Percentiles rank a stretch among this genome's conserved stretches.
phyloP scores from a whole-genome alignment of 805 yeast species.

The Candida namnaoensis region DNA sequence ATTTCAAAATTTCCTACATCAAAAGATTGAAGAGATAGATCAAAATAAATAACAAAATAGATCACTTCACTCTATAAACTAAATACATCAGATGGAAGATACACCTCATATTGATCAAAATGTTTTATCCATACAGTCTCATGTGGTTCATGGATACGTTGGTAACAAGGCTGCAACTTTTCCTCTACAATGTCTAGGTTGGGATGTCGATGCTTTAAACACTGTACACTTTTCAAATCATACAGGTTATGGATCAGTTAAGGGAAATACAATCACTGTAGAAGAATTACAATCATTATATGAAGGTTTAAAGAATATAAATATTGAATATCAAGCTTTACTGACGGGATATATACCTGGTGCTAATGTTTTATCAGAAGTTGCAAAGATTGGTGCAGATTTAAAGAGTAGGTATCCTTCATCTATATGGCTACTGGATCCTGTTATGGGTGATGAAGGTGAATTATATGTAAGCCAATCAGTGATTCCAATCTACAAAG shows the following conservation, averaged over 20 bases:
- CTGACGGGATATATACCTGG: conserved; percentile 67
- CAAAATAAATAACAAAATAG: too few species aligned
- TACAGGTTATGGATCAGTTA: conserved; percentile 56
- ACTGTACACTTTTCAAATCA: conserved; percentile 64
- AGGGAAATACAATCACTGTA: conserved; percentile 36
- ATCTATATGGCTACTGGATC: conserved; percentile 55
- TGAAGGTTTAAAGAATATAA: conserved; percentile 27
- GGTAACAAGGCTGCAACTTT: conserved; percentile 62
- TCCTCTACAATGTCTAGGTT: conserved; percentile 55
- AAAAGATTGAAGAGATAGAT: too few species aligned
- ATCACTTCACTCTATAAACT: too few species aligned
- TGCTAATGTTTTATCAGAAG: conserved; percentile 34
- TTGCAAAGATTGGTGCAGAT: conserved; percentile 28
- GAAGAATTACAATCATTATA: conserved; percentile 29
- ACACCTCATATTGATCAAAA: neutral
- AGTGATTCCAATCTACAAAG: conserved; percentile 51
- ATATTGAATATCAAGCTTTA: conserved; percentile 38
- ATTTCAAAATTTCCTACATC: too few species aligned
- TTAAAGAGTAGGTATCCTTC: conserved; percentile 26
- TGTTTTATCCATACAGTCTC: conserved; percentile 47
- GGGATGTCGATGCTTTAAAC: conserved; percentile 62
- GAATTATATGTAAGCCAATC: conserved; percentile 51
- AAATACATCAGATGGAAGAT: too few species aligned
- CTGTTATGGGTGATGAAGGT: conserved; percentile 79
- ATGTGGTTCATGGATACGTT: conserved; percentile 67